Evolutionary conservation across 2,329 filamentous ascomycete species (phyloP), one percentile per base, ranked within the genome.

Genomic region (Calonectria hongkongensis): DNA sequence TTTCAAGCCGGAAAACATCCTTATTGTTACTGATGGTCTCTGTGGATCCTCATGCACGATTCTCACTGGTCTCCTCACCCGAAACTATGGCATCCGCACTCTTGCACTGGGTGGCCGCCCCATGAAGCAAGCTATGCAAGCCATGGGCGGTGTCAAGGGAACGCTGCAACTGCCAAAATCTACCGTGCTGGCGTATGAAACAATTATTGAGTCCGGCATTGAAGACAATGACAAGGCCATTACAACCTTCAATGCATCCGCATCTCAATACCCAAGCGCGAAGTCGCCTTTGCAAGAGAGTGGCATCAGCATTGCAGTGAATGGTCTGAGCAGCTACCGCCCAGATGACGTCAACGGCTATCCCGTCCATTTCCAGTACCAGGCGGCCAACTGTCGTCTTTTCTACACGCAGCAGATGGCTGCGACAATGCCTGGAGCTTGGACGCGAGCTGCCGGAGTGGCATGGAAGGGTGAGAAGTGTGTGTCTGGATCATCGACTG

Each of bases 351-450:
- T 68, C 0, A 58, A 60, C 4, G 68, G 68, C 3, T 48, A 70
- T 0, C 72, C 74, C 1, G 56, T 75, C 1, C 74, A 75, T 28
- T 75, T 75, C n/a, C 50, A 70, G 30, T 75, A 75, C 25, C 66
- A 75, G 13, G 74, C 74, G 13, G 73, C 63, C 0, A 73, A 75
- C 2, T 72, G 74, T 13, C 66, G 72, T 2, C 66, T 75, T 1
- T 75, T 74, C 50, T 73, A 71, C 33, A 74, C 72, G 0, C 50
- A 60, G 13, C n/a, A 48, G 12, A 70, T 66, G 62, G 10, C 30
- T 21, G 21, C 21, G 3, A 21, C 50, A 12, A 58, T 70, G n/a
- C 21, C 68, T 7, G 62, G 50, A 25, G 39, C 54, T 15, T 70
- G 68, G 68, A 51, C 33, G 39, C n/a, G 41, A 2, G 62, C 62